A percentile compares a stretch with the other conserved stretches of the same genome.
Evolutionary conservation across 164 flowering plant species (phyloP).

Genomic region (Umbellularia californica): DNA sequence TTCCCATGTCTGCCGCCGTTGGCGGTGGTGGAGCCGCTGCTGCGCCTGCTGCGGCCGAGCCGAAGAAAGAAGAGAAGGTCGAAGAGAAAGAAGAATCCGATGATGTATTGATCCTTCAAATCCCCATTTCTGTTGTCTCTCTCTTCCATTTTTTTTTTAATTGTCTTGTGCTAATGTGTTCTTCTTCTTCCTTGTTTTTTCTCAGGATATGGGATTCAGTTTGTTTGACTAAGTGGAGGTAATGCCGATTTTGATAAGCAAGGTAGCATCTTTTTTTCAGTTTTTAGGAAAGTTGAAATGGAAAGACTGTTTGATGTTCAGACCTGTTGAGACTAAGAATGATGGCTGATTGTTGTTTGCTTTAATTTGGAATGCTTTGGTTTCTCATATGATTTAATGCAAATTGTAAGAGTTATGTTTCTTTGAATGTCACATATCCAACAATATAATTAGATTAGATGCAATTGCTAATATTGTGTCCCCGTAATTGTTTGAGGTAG

Average conservation of each 20-base stretch:
- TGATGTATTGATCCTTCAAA: conserved; percentile 21
- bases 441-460: too few relatives aligned
- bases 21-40: conserved; percentile 27
- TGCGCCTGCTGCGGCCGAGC: conserved; percentile 32
- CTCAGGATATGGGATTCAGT: conserved; percentile 55
- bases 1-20: conserved; percentile 19
- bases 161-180: not conserved
- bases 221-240: conserved; percentile 37
- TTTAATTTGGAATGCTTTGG: not conserved
- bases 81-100: conserved; percentile 48
- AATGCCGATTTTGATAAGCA: not conserved
- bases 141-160: not conserved
- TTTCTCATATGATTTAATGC: not conserved
- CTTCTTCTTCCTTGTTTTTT: not conserved
- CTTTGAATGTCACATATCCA: not conserved
- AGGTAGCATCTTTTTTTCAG: not conserved
- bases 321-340: not conserved
- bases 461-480: too few relatives aligned
- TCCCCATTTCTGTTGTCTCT: not conserved
- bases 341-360: not conserved
- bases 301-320: not conserved
- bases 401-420: not conserved
- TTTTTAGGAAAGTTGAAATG: not conserved
- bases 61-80: conserved; percentile 43
- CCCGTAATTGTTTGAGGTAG: too few relatives aligned